These are phyloP conservation scores for Moelleriella libera DNA, from an alignment of 2,329 filamentous ascomycete genomes.

Conservation along the genomic window DNA sequence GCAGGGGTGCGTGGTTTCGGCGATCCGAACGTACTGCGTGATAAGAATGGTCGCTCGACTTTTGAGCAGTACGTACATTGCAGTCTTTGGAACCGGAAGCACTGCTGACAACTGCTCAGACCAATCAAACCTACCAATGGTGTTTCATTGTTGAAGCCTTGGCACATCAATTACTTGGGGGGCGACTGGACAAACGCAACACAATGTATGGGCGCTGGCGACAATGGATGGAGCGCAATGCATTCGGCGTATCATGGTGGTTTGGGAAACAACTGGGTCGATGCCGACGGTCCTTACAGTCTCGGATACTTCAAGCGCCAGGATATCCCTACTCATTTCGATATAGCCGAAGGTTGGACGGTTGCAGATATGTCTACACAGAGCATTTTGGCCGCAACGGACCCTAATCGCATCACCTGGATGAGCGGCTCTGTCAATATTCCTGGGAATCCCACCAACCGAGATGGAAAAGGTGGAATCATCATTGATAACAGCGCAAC, in stretches of 20 bases:
- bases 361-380: conserved; percentile 8
- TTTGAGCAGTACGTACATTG: conserved; percentile 31
- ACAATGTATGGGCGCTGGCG: conserved; percentile 36
- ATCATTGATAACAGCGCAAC: conserved; percentile 30
- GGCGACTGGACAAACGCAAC: conserved; percentile 29
- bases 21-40: conserved; percentile 19
- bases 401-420: conserved; percentile 28
- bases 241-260: conserved; percentile 35
- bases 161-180: conserved; percentile 33
- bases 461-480: conserved; percentile 25
- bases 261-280: conserved; percentile 35
- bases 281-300: conserved; percentile 10
- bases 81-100: not conserved
- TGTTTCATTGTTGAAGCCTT: conserved; percentile 32
- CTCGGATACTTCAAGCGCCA: conserved; percentile 33
- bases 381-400: conserved; percentile 17
- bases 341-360: conserved; percentile 40
- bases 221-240: conserved; percentile 35
- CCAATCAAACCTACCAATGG: conserved; percentile 15
- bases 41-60: conserved; percentile 22
- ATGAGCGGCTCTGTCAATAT: conserved; percentile 30
- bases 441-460: conserved; percentile 19
- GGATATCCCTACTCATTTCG: conserved; percentile 38
- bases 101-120: not conserved
- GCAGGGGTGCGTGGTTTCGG: conserved; percentile 38